Base-by-base conservation (phyloP, 1,139 yeast genomes). In the Hansenula sp. region DNA sequence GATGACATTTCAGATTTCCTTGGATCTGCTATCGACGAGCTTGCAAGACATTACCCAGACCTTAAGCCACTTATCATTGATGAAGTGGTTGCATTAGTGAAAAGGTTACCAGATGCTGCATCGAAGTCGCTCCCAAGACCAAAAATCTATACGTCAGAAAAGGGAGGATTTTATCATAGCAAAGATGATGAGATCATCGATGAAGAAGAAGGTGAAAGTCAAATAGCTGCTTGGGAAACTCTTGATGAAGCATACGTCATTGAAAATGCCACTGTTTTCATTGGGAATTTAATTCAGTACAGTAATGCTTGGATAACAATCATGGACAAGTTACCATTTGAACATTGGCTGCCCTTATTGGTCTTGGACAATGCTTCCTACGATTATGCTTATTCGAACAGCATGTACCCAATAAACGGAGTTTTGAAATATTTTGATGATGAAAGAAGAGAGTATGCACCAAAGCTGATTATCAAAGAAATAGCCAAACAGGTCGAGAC, bases 1-100 rank as follows among this genome's bases (percentile, higher is more conserved):
- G 67, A 72, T 31, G 86, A 79, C 46, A 70, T 68, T 52, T 69
- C 75, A 13, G 69, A 69, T 18, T 71, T 65, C 41, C 59, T 87
- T 24, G 96, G 96, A 1, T 68, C 76, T 29, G 73, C 85, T 0
- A 71, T 89, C 52, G 96, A 90, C 56, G 95, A 87, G 50, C 65
- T 90, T 38, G 82, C 88, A 8, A 74, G 96, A 52, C 97, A 90
- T 57, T 87, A 87, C 53, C 82, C 95, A 1, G 75, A 73, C 2
- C 68, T 89, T 44, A 79, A 85, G 41, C 81, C 84, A 0, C 56
- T 65, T 0, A 77, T 90, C 29, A 63, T 78, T 39, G 61, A 67
- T 6, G 77, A 79, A 41, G 66, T 82, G 27, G 64, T 71, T 11
- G 55, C 59, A 2, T 52, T 84, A 24, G 66, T 85, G 1, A 61